phyloP scores from a whole-genome alignment of 2,329 filamentous ascomycete species.

The Stagonosporopsis chrysanthemi region DNA sequence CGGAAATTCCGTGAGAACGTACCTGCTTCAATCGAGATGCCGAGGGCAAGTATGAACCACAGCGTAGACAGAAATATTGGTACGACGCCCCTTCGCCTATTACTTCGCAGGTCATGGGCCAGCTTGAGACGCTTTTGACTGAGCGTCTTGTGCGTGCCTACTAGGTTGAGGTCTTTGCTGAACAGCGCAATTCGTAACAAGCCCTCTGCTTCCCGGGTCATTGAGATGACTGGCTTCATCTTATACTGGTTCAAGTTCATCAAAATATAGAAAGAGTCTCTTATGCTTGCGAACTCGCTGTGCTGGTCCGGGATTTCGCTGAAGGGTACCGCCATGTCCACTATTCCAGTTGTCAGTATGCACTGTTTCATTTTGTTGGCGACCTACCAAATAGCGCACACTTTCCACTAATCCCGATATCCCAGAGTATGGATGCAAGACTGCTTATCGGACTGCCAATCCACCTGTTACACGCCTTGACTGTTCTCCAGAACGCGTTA shows the following conservation, averaged over 20 bases:
- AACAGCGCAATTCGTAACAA: conserved; percentile 50
- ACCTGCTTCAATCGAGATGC: conserved; percentile 38
- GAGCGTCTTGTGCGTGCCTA: conserved; percentile 29
- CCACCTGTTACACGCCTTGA: conserved; percentile 44
- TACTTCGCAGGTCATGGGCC: conserved; percentile 48
- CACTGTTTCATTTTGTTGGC: background rate
- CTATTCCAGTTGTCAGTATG: conserved; percentile 28
- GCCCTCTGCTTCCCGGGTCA: conserved; percentile 44
- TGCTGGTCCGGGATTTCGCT: conserved; percentile 26
- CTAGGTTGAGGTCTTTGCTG: conserved; percentile 44
- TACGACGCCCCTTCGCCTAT: conserved; percentile 49
- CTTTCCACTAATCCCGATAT: conserved; percentile 46
- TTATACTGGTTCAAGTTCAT: conserved; percentile 54
- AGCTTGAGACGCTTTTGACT: conserved; percentile 39
- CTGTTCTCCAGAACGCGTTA: conserved; percentile 45
- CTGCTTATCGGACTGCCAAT: conserved; percentile 44
- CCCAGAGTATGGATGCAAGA: conserved; percentile 45
- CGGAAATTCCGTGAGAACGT: background rate
- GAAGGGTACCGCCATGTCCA: conserved; percentile 44
- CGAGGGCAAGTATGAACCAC: conserved; percentile 50
- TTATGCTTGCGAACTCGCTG: conserved; percentile 43
- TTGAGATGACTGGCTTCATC: conserved; percentile 35
- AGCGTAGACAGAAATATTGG: conserved; percentile 49
- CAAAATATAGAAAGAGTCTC: conserved; percentile 54
- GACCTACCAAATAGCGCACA: conserved; percentile 30